Evolutionary conservation across 2,329 filamentous ascomycete genomes (phyloP), one percentile per base, ranked within the genome.

Genomic region (Lachnellula cervina): DNA sequence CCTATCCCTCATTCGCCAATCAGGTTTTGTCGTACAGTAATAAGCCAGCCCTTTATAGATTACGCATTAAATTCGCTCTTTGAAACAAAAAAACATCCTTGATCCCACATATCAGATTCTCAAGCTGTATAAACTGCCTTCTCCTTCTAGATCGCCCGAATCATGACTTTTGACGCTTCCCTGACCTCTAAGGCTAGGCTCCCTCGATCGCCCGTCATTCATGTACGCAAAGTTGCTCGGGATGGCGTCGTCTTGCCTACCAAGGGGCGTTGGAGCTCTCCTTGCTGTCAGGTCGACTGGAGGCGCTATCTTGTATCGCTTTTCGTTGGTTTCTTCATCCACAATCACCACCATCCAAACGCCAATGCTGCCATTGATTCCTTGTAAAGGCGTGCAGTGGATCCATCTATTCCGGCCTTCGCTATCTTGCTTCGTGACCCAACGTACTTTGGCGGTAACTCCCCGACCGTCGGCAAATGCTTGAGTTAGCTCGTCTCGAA

Each of bases 291-390:
- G 66, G 56, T 70, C 67, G 0, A 70, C 61, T 2, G 68, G 63
- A n/a, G 68, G 68, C 2, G 68, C 65, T 32, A 64, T 57, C 44
- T 59, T 64, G 51, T 62, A 66, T 9, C 59, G 54, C 25, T 59
- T 65, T 5, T 23, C 25, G 38, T 17, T 40, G 3, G 54, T 48
- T 19, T 88, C 83, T 52, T 84, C 84, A 59, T 90, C 86, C 3
- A 89, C 82, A 14, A 91, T 76, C 0, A 90, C 79, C 5, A 90
- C 77, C 84, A 91, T 88, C 88, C 88, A 91, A 0, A 90, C 87
- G 16, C 88, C 88, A 0, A 91, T 82, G 3, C 80, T 75, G 1
- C 85, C 84, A 59, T 84, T 84, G 43, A 78, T 77, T 2, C 86
- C 87, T 3, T 88, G 71, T 3, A 91, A 72, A 2, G 88, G 88